A percentile compares a stretch with the other conserved stretches of the same genome.
Conservation (phyloP, 305 asterid genomes). For the Lippia alba region DNA sequence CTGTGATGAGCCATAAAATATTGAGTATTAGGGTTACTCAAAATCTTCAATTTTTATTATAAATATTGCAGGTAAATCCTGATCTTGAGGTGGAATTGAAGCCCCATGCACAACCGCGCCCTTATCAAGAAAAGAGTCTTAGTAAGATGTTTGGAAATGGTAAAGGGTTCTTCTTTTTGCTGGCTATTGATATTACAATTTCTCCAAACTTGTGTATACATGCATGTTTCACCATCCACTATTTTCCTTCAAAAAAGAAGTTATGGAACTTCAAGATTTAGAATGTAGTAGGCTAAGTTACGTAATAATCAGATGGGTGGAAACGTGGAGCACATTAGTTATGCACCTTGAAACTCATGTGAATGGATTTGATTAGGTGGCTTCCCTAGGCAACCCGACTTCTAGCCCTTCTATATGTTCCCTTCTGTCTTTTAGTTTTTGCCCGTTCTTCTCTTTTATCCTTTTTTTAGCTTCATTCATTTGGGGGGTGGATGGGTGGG, state of each 20-base stretch:
- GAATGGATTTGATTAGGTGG: conserved; percentile 6
- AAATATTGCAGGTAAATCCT: conserved; percentile 80
- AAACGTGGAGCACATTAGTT: not conserved
- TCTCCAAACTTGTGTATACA: not conserved
- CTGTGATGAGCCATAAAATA: conserved; percentile 6
- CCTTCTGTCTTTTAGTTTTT: conserved; percentile 2
- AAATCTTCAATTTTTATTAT: conserved; percentile 31
- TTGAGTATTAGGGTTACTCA: conserved; percentile 27
- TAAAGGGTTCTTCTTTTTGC: conserved; percentile 36
- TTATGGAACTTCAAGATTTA: not conserved
- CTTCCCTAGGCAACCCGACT: not conserved
- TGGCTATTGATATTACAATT: conserved; percentile 10
- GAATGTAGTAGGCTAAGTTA: not conserved
- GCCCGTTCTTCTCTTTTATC: not conserved
- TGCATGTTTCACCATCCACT: not conserved
- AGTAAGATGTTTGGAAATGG: conserved; percentile 99
- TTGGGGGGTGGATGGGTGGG: not conserved
- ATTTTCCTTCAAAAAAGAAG: conserved; percentile 6
- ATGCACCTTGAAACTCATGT: not conserved
- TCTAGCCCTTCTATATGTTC: not conserved
- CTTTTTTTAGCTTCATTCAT: not conserved
- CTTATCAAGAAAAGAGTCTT: conserved; percentile 99
- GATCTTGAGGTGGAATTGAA: conserved; percentile 95
- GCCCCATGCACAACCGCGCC: conserved; percentile 97
- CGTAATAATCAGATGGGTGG: conserved; percentile 12